Evolutionary conservation across 768 basidiomycete genomes (phyloP).

Genomic region (Lentinus tigrinus): DNA sequence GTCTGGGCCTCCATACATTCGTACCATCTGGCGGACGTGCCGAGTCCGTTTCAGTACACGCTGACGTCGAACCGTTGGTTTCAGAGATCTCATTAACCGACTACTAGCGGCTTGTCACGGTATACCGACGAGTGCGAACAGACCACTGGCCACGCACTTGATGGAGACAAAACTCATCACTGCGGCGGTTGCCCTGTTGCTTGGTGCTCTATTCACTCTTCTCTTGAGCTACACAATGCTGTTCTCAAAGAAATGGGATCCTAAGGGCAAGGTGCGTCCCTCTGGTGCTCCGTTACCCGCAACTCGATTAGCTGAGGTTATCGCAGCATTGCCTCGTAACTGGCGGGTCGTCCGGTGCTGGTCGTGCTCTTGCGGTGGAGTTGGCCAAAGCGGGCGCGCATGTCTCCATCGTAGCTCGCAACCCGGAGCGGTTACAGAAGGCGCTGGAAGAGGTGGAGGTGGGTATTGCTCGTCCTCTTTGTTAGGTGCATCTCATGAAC

Average conservation of each 20-base stretch:
- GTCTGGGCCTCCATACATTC: too few relatives aligned
- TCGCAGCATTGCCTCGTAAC: conserved; percentile 81
- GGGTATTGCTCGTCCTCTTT: conserved; percentile 17
- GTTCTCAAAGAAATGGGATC: conserved; percentile 29
- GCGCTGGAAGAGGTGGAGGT: conserved; percentile 71
- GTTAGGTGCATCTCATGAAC: not conserved
- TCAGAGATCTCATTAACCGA: too few relatives aligned
- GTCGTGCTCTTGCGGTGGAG: conserved; percentile 67
- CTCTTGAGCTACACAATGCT: conserved; percentile 15
- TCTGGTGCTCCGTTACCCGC: not conserved
- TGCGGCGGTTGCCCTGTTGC: not conserved
- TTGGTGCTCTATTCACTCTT: conserved; percentile 6
- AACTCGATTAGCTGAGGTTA: not conserved
- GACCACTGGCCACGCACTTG: too few relatives aligned
- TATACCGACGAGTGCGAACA: too few relatives aligned
- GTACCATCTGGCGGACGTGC: too few relatives aligned
- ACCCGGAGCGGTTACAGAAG: conserved; percentile 57
- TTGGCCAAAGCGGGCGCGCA: conserved; percentile 71
- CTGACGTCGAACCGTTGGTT: too few relatives aligned
- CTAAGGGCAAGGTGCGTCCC: conserved; percentile 21
- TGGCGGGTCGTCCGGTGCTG: conserved; percentile 81
- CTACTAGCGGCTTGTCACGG: too few relatives aligned
- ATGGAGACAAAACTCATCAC: not conserved
- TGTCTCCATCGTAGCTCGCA: conserved; percentile 83
- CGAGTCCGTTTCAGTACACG: too few relatives aligned